Base-by-base conservation (phyloP, 352 stramenopile species). In the Pythium utonaiense region DNA sequence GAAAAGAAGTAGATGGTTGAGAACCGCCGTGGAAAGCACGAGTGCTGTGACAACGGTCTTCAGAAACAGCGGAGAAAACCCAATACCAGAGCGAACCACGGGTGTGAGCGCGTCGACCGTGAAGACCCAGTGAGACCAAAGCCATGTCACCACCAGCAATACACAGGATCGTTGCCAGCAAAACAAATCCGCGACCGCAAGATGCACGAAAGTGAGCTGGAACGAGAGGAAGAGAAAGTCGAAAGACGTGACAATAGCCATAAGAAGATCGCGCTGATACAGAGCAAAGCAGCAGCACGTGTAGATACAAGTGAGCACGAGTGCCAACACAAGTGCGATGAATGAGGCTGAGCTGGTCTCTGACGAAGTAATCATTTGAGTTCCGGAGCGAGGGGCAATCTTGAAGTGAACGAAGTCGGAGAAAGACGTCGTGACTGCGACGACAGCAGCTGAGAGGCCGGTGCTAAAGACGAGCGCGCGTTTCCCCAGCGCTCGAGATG, bases 211-310 rank as follows among this genome's bases (percentile, higher is more conserved):
- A 3, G 62, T 69, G 56, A 62, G 6, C n/a, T 69, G 62, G 0
- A 33, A 40, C 6, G 57, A 55, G 49, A 62, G 55, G 19, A 69
- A 69, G 19, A 63, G 14, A 19, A 69, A 69, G n/a, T 69, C 62
- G n/a, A 69, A 69, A 2, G 50, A 69, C 27, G 34, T 19, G 25
- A 47, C 9, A 27, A 62, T 31, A 6, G 47, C 25, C 0, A 24
- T n/a, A 1, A 69, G 30, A 6, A 69, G 36, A 12, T 31, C n/a
- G 3, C 38, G 56, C 3, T 69, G 62, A 17, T 34, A 59, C 14
- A 62, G 19, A 3, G 40, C 8, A 17, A 30, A 10, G 36, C 56
- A 65, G 17, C n/a, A 19, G 8, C 17, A 1, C 3, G 27, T 47
- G 31, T 69, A 65, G 13, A 58, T 0, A 2, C 28, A 27, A 13